Percentiles rank a stretch among this genome's conserved stretches.
phyloP scores from a whole-genome alignment of 1,139 yeast genomes.

The Suhomyces wounanorum region DNA sequence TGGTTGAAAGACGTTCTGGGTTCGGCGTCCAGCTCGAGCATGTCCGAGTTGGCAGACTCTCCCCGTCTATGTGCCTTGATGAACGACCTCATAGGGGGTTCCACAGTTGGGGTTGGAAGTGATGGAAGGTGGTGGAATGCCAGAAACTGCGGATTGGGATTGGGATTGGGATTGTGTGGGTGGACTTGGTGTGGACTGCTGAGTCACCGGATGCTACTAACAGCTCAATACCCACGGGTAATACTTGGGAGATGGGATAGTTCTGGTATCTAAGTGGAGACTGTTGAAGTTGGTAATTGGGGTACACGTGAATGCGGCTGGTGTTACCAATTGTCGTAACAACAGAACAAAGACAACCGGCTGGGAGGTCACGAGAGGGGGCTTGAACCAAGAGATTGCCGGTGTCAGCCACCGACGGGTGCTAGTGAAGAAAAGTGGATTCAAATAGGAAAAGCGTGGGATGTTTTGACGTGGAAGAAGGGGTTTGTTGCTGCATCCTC shows the following conservation, averaged over 20 bases:
- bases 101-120: neutral
- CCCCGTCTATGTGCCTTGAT: conserved; percentile 45
- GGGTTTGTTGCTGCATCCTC: too few species aligned
- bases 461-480: too few species aligned
- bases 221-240: neutral
- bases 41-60: conserved; percentile 17
- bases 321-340: neutral
- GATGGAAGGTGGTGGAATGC: neutral
- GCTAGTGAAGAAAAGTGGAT: too few species aligned
- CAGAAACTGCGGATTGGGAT: neutral
- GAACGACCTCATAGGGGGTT: conserved; percentile 43
- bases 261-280: neutral
- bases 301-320: neutral
- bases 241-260: neutral
- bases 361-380: neutral
- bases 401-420: too few species aligned
- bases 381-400: too few species aligned
- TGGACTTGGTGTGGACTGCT: neutral
- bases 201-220: neutral
- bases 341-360: neutral
- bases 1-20: conserved; percentile 4
- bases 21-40: conserved; percentile 13
- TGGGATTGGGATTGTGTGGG: neutral
- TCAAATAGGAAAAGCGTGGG: too few species aligned
- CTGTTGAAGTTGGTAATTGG: neutral